Evolutionary conservation across 305 asterid genomes (phyloP).

Genomic region (Solanum aculeatissimum): DNA sequence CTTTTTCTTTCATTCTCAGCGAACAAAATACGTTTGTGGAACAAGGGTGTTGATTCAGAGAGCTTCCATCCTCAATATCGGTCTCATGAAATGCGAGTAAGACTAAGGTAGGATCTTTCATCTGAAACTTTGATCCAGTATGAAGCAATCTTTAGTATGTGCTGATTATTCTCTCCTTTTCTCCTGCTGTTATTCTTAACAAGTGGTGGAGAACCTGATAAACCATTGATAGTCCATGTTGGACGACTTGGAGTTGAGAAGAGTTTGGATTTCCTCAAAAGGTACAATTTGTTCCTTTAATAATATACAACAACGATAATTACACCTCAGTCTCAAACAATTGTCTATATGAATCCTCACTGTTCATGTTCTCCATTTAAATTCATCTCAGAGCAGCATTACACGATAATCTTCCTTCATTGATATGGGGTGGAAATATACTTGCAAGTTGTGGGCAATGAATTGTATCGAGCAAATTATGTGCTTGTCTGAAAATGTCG

Average conservation of each 20-base stretch:
- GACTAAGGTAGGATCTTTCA: slow-evolving; percentile 43
- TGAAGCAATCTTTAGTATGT: not conserved
- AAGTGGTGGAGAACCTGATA: slow-evolving; percentile 72
- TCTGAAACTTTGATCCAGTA: not conserved
- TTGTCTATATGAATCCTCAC: not conserved
- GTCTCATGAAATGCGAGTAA: slow-evolving; percentile 69
- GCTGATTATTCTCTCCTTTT: not conserved
- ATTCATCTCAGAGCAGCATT: not conserved
- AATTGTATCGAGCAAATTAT: not conserved
- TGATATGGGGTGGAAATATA: not conserved
- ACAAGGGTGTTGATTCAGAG: slow-evolving; percentile 96
- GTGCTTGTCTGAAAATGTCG: not conserved
- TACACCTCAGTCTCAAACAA: not conserved
- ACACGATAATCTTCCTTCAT: not conserved
- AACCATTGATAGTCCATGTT: slow-evolving; percentile 86
- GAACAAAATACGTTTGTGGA: slow-evolving; percentile 81
- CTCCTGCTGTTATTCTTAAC: not conserved
- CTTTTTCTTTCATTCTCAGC: slow-evolving; percentile 27
- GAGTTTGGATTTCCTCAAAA: slow-evolving; percentile 87
- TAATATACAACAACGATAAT: not conserved
- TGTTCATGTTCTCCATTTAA: not conserved
- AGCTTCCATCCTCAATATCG: slow-evolving; percentile 75
- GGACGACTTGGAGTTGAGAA: slow-evolving; percentile 96
- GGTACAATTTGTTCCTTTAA: slow-evolving; percentile 22
- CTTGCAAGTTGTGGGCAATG: not conserved